Base-by-base conservation (phyloP, 148 eudicot species). In the Vaccinium corymbosum region DNA sequence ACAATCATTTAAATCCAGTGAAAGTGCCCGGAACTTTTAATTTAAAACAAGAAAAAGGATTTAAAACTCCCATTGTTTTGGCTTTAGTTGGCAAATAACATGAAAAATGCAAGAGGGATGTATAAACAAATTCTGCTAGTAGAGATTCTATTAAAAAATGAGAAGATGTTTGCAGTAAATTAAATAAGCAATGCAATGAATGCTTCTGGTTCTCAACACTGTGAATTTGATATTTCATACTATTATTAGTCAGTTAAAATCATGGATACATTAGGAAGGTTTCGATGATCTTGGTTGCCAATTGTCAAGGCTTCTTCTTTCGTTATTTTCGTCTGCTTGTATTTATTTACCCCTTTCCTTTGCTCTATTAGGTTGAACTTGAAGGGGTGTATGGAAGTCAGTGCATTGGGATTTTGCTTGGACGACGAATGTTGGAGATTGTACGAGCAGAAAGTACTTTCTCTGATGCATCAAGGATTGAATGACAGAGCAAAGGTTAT, bases 361-460 rank as follows among this genome's bases (percentile, higher is more conserved):
- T 74, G 86, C 62, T 35, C 81, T 27, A 74, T 80, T 80, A 97
- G 99, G 86, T 87, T 97, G 90, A 93, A 91, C 83, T 89, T 97
- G 90, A 93, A 91, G 89, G 97, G 94, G 86, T 89, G 83, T 38
- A 78, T 52, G 81, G 88, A 84, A 82, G 88, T 92, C 66, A 64
- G 71, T 85, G 87, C 87, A 68, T 90, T 87, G 46, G 95, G 96
- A 84, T 94, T 89, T 84, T 93, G 97, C 82, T 83, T 80, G 87
- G 97, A 97, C 35, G 90, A 94, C 84, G 99, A 97, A 88, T 94
- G 95, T 87, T 97, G 99, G 99, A 93, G 99, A 89, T 57, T 86
- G 66, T 94, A 89, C 76, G 99, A 97, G 89, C 90, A 93, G 85
- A 93, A 92, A 90, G 92, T 97, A 84, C 90, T 83, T 78, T 88